Evolutionary conservation across 805 yeast species (phyloP).

Genomic region (Lipomyces lipofer): DNA sequence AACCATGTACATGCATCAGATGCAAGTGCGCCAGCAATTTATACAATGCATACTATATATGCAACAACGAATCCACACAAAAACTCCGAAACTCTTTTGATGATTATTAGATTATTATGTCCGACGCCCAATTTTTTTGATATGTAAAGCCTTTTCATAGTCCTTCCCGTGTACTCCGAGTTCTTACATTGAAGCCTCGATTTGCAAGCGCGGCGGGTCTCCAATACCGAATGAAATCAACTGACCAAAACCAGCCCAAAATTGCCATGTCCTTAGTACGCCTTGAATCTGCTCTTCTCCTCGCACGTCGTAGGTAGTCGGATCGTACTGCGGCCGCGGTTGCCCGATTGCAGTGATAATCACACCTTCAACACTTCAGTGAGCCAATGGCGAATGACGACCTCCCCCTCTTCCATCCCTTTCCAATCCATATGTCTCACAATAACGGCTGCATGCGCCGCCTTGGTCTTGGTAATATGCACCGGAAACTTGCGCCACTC

Average conservation of each 20-base stretch:
- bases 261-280: too few relatives aligned
- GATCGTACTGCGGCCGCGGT: not conserved
- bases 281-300: too few relatives aligned
- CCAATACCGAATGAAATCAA: not conserved
- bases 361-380: constrained; percentile 43
- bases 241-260: not conserved
- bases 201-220: not conserved
- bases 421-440: constrained; percentile 58
- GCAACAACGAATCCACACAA: not conserved
- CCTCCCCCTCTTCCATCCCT: constrained; percentile 67
- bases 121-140: too few relatives aligned
- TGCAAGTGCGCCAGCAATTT: too few relatives aligned
- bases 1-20: too few relatives aligned
- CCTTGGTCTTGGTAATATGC: constrained; percentile 61
- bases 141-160: too few relatives aligned
- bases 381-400: constrained; percentile 66
- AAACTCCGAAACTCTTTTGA: not conserved
- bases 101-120: too few relatives aligned
- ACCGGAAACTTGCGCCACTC: constrained; percentile 73
- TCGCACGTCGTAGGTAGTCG: too few relatives aligned
- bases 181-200: not conserved
- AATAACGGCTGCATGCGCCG: constrained; percentile 81
- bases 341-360: not conserved
- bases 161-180: too few relatives aligned
- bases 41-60: not conserved